Evolutionary conservation across 1,284 basidiomycete genomes (phyloP).

Genomic region (Inonotus obliquus): DNA sequence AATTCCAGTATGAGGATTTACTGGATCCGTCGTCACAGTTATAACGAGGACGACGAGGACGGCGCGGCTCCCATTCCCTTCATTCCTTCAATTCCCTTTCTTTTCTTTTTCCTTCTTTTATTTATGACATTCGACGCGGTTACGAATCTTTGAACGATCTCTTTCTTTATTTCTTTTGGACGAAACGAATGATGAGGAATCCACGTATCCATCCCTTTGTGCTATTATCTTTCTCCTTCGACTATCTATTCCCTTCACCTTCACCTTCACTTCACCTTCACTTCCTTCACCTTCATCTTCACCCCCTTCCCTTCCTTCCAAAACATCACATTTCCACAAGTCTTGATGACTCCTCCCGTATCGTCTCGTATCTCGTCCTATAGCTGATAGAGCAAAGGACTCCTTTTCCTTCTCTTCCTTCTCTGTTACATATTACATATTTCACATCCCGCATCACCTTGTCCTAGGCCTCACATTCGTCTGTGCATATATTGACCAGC

Average conservation of each 20-base stretch:
- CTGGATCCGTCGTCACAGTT: slow-evolving; percentile 17
- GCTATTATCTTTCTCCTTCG: background rate
- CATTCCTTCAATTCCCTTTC: background rate
- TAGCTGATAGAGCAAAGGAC: slow-evolving; percentile 5
- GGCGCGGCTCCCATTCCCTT: background rate
- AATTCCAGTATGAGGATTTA: slow-evolving; percentile 11
- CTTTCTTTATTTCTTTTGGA: background rate
- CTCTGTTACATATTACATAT: too few species aligned
- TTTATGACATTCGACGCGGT: background rate
- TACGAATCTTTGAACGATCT: slow-evolving; percentile 1
- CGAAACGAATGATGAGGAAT: background rate
- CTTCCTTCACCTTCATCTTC: background rate
- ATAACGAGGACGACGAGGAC: background rate
- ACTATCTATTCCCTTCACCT: background rate
- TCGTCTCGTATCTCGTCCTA: too few species aligned
- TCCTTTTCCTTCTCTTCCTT: background rate
- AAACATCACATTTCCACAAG: background rate
- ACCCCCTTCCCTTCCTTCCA: background rate
- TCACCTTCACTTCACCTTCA: background rate
- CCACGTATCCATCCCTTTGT: background rate
- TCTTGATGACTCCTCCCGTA: slow-evolving; percentile 11
- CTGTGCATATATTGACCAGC: background rate
- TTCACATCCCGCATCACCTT: too few species aligned
- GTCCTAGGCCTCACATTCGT: background rate
- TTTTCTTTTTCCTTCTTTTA: background rate